Base-by-base conservation (phyloP, 139 green algal species). In the Chlorella sp. region DNA sequence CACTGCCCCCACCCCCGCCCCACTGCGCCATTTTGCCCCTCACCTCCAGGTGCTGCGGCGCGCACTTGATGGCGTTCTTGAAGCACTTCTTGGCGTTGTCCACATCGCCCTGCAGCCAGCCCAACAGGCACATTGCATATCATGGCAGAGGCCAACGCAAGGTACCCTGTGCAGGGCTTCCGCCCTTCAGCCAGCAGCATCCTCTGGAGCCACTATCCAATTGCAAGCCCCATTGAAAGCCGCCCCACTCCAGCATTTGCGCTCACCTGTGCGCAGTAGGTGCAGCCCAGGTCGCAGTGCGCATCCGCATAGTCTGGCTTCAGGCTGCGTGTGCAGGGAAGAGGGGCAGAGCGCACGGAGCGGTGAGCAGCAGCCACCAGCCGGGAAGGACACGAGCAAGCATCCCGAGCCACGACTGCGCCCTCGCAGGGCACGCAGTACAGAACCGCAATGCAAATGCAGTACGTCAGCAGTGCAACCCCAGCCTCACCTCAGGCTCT, bases 281-380 rank as follows among this genome's bases (percentile, higher is more conserved):
- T 89, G 81, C 91, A 95, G n/a, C 90, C 92, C 65, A 96, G 83
- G 73, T 95, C 92, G 79, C 87, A 95, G 44, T 89, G 87, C 20
- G 92, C 92, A 67, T 95, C 92, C n/a, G 92, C 87, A 70, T 92
- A 95, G 74, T 90, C 85, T 15, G 85, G 80, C 38, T 90, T 82
- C 7, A 95, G 87, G 70, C 82, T 91, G 76, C 57, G 39, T 32
- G 12, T 4, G 26, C 2, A 55, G 20, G 55, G 55, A 32, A 55
- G 32, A 16, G 60, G 26, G 26, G 75, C 34, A 71, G 15, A 36
- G 23, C 28, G 44, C 7, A 9, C 44, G 9, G 44, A 9, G 9
- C 12, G 51, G 11, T 60, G 12, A 60, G 51, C 23, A 30, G 55
- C 56, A 68, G 55, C 21, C 11, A 76, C 38, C 21, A 34, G 4